Conservation (phyloP, 805 yeast species). For the Dipodascus albidus region DNA sequence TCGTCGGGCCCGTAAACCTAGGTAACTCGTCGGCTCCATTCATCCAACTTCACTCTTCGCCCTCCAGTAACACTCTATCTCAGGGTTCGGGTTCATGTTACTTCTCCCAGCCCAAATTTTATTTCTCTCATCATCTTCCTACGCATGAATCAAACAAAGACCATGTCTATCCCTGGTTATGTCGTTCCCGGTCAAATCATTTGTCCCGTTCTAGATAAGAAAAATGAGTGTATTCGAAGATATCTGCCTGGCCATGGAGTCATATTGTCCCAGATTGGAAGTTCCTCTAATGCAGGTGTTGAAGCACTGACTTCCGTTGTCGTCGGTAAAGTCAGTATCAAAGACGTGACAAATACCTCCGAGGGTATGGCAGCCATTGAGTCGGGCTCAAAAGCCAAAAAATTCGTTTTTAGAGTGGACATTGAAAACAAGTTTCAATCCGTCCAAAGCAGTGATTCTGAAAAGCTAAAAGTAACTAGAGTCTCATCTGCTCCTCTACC, state of each 20-base stretch:
- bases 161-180: conserved; percentile 30
- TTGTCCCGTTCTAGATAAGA: conserved; percentile 36
- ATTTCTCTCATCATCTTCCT: neutral
- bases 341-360: neutral
- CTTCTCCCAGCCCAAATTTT: neutral
- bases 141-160: too few relatives aligned
- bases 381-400: conserved; percentile 7
- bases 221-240: conserved; percentile 27
- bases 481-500: conserved; percentile 37
- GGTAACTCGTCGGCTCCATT: too few relatives aligned
- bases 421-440: conserved; percentile 18
- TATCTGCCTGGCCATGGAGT: conserved; percentile 61
- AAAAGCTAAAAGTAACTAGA: conserved; percentile 5
- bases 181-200: conserved; percentile 79
- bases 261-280: conserved; percentile 34
- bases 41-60: too few relatives aligned
- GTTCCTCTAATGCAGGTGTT: conserved; percentile 11
- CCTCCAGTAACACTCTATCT: neutral
- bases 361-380: conserved; percentile 12
- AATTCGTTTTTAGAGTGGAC: conserved; percentile 11
- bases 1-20: too few relatives aligned
- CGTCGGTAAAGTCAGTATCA: conserved; percentile 40
- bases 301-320: conserved; percentile 38
- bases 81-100: neutral
- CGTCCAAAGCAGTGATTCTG: conserved; percentile 11